These are phyloP conservation scores for Trichoderma sp. DNA, from an alignment of 2,329 filamentous ascomycete species.

Conservation along the genomic window DNA sequence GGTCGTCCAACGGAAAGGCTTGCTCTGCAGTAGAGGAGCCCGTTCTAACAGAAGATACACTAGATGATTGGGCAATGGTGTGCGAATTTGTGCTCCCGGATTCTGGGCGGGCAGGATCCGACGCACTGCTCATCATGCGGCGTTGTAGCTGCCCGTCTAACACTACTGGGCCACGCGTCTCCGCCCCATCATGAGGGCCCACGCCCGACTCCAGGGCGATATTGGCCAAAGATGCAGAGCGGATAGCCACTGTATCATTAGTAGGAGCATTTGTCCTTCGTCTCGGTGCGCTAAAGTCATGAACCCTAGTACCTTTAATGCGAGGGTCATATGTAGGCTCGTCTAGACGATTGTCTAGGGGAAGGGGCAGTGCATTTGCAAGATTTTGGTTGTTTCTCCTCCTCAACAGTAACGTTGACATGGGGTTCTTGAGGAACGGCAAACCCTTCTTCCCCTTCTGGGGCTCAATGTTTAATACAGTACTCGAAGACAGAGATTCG, in stretches of 20 bases:
- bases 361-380: conserved; percentile 45
- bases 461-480: conserved; percentile 35
- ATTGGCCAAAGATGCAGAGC: conserved; percentile 24
- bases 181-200: neutral
- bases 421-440: conserved; percentile 60
- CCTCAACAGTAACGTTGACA: conserved; percentile 59
- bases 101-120: conserved; percentile 30
- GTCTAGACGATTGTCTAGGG: conserved; percentile 41
- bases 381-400: conserved; percentile 55
- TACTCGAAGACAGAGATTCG: conserved; percentile 32
- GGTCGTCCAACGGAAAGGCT: conserved; percentile 16
- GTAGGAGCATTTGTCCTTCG: conserved; percentile 39
- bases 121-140: conserved; percentile 35
- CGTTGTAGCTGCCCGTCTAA: neutral
- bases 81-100: conserved; percentile 33
- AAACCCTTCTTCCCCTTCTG: conserved; percentile 55
- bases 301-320: conserved; percentile 64
- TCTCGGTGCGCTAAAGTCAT: conserved; percentile 66
- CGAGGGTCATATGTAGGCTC: conserved; percentile 61
- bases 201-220: conserved; percentile 25
- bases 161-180: neutral
- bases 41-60: conserved; percentile 30
- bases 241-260: conserved; percentile 23
- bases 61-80: conserved; percentile 31
- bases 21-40: conserved; percentile 22